Conservation (phyloP, 495 filamentous ascomycete species). For the Penicillium goetzii region DNA sequence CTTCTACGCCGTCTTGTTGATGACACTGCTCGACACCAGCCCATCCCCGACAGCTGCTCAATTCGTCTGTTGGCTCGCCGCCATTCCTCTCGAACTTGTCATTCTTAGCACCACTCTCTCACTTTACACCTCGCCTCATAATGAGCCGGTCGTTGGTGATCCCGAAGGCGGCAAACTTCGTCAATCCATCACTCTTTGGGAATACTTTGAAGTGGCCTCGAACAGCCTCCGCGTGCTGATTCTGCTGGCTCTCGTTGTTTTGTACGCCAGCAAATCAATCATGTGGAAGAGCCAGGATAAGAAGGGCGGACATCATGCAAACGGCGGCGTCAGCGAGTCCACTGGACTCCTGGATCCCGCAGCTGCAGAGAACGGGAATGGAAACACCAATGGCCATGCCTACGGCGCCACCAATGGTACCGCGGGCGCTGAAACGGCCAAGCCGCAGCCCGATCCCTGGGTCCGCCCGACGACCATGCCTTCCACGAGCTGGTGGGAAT, state of each 20-base stretch:
- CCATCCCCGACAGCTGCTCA: conserved; percentile 75
- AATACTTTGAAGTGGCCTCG: conserved; percentile 61
- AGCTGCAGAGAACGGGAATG: conserved; percentile 50
- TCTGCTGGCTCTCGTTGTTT: conserved; percentile 57
- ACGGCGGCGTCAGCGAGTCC: conserved; percentile 53
- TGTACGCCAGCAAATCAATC: conserved; percentile 62
- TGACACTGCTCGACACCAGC: conserved; percentile 78
- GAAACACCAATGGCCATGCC: conserved; percentile 46
- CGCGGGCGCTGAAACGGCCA: conserved; percentile 41
- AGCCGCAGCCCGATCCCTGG: conserved; percentile 56
- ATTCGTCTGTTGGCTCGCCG: conserved; percentile 72
- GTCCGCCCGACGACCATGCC: conserved; percentile 67
- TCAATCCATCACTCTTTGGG: conserved; percentile 64
- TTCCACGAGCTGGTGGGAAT: conserved; percentile 85
- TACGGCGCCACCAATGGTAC: conserved; percentile 55
- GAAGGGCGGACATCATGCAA: conserved; percentile 32
- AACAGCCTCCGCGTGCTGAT: conserved; percentile 63
- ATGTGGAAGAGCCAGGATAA: conserved; percentile 33
- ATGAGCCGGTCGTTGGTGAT: conserved; percentile 62
- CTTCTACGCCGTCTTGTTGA: conserved; percentile 69
- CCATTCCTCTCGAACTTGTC: conserved; percentile 66
- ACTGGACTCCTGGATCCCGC: conserved; percentile 54
- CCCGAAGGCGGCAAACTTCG: conserved; percentile 48
- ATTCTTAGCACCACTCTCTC: conserved; percentile 67
- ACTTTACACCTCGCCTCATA: conserved; percentile 62